Evolutionary conservation across 2,329 filamentous ascomycete genomes (phyloP), one percentile per base, ranked within the genome.

Genomic region (Calycina marina): DNA sequence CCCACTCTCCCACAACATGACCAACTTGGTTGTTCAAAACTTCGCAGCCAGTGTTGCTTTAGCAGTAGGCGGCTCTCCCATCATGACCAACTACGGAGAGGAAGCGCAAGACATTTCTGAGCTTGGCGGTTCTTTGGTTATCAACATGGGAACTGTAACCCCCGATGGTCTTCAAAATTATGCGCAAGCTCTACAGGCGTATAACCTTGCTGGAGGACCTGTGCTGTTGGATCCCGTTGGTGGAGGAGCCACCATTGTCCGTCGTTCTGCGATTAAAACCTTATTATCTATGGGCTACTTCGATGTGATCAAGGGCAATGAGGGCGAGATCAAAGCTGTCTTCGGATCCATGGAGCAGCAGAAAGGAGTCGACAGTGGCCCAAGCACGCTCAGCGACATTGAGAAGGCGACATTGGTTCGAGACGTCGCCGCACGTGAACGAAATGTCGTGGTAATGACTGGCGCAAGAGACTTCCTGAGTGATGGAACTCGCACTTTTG

Each of bases 131-230:
- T 72, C 77, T 1, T 67, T 96, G 1, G 79, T 96, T 28, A 68
- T 96, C 50, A 96, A 96, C 57, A 94, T 94, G 84, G 88, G 88
- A 16, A 93, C 84, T 0, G 74, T 88, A 5, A 90, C 81, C 1
- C 72, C 77, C 0, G 79, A 84, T 4, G 77, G 75, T 20, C 56
- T 88, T 3, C 48, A 60, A 8, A 83, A 82, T 53, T 85, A 90
- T 53, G 50, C 72, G 22, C 67, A 75, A 50, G 85, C 86, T 0
- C 61, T 93, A 6, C 59, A 60, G 25, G 85, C 84, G 1, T 94
- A 96, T 62, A 96, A 94, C 47, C 61, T 64, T 2, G 69, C 67
- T 6, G 75, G 75, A 1, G 71, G 77, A 2, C 83, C 86, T 0
- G 71, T 93, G 0, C 62, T 96, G 0, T 74, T 90, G 31, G 90